Base-by-base conservation (phyloP, 129 eudicot genomes). In the Apium graveolens region DNA sequence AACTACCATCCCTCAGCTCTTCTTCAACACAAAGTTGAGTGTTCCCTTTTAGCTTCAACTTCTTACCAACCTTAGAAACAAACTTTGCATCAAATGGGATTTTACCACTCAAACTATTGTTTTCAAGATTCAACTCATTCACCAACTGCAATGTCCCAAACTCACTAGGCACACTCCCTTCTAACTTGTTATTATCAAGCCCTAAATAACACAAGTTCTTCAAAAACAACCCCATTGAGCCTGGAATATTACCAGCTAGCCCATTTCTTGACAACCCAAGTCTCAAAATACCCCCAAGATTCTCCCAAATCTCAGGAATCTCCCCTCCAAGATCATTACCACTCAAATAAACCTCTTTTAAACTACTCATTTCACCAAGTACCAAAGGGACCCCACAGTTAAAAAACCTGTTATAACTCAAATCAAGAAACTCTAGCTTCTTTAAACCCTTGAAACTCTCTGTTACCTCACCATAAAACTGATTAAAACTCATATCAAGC, bases 241-340 rank as follows among this genome's bases (percentile, higher is more conserved):
- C 78, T 11, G 97, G 96, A 69, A 92, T 92, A 24, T 81, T 78
- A 51, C 97, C 97, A 46, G 86, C 76, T 10, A 90, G 87, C 27
- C 97, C 91, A 34, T 83, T 37, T 24, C 82, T 68, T 32, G 97
- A 92, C 4, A 92, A 75, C 48, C 93, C 93, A 41, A 92, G 82
- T 57, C 85, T 90, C 69, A 57, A 21, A 24, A 92, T 44, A 55
- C 89, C 96, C 91, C 84, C 82, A 16, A 90, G 86, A 31, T 86
- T 88, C 42, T 84, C 87, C 97, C 97, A 92, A 73, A 92, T 87
- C 76, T 92, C 96, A 31, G 97, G 97, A 73, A 92, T 88, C 38
- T 74, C 65, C 89, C 97, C 97, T 86, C 97, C 93, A 11, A 92
- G 86, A 12, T 41, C 51, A 74, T 92, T 92, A 75, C 97, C 97